Evolutionary conservation across 305 asterid genomes (phyloP).

Genomic region (Fraxinus baroniana): DNA sequence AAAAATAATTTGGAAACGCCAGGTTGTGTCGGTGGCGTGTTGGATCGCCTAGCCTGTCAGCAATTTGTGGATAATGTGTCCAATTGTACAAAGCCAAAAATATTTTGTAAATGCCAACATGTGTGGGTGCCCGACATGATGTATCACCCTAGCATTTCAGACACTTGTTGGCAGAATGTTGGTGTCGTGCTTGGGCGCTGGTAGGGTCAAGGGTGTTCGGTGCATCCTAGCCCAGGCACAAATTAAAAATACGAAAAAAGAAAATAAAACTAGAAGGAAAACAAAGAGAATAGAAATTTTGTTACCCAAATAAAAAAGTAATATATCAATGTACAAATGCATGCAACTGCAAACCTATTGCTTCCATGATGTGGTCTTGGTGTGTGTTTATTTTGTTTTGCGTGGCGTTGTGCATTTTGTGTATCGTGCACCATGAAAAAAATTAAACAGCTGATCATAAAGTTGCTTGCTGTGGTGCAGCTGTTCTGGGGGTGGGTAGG

Average conservation of each 20-base stretch:
- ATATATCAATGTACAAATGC: neutral
- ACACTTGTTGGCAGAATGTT: neutral
- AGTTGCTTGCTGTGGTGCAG: neutral
- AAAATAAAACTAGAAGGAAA: neutral
- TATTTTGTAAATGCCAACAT: neutral
- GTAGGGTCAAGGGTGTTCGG: neutral
- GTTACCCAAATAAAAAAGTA: neutral
- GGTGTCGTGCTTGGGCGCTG: neutral
- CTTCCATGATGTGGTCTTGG: neutral
- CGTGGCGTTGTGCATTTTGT: neutral
- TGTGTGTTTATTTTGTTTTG: neutral
- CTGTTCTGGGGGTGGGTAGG: neutral
- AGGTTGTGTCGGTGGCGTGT: neutral
- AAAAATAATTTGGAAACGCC: neutral
- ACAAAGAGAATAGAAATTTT: neutral
- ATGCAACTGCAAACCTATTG: neutral
- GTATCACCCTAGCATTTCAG: neutral
- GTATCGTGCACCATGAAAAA: neutral
- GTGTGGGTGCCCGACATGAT: neutral
- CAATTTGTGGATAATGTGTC: neutral
- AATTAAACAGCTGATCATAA: slow-evolving; percentile 4
- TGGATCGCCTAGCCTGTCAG: neutral
- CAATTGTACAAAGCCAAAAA: neutral
- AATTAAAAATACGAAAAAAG: neutral
- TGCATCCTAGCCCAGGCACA: neutral